These are phyloP conservation scores for Mycena rosella DNA, from an alignment of 768 basidiomycete species.

Conservation along the genomic window DNA sequence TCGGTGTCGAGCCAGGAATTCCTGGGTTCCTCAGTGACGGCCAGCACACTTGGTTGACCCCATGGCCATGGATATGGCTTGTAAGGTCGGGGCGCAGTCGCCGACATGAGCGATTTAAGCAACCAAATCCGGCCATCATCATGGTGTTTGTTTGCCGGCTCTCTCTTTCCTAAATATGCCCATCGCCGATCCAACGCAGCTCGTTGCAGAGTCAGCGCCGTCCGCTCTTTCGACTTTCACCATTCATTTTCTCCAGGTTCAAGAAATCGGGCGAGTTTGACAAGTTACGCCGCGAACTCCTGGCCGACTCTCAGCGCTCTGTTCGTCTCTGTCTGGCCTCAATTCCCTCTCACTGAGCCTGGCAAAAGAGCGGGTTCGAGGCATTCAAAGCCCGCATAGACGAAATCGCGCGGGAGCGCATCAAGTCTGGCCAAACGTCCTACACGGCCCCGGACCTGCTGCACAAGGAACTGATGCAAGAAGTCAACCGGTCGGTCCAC, in stretches of 20 bases:
- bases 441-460: constrained; percentile 64
- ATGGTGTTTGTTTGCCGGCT: not conserved
- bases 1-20: not conserved
- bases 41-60: not conserved
- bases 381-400: constrained; percentile 70
- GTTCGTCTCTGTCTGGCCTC: constrained; percentile 49
- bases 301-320: constrained; percentile 71
- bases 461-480: constrained; percentile 71
- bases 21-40: not conserved
- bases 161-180: constrained; percentile 50
- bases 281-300: constrained; percentile 73
- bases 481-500: constrained; percentile 71
- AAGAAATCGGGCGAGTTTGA: constrained; percentile 87
- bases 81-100: not conserved
- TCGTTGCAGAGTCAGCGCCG: constrained; percentile 65
- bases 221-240: not conserved
- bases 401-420: constrained; percentile 69
- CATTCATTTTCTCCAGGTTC: constrained; percentile 63
- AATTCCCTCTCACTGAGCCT: constrained; percentile 18
- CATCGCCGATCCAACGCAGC: constrained; percentile 68
- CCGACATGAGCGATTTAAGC: too few relatives aligned
- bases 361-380: constrained; percentile 62
- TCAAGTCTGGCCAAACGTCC: constrained; percentile 66
- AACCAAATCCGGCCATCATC: too few relatives aligned
- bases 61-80: constrained; percentile 16